These are phyloP conservation scores for Isabelozyma pseudorhagii DNA, from an alignment of 805 yeast species.

Conservation along the genomic window DNA sequence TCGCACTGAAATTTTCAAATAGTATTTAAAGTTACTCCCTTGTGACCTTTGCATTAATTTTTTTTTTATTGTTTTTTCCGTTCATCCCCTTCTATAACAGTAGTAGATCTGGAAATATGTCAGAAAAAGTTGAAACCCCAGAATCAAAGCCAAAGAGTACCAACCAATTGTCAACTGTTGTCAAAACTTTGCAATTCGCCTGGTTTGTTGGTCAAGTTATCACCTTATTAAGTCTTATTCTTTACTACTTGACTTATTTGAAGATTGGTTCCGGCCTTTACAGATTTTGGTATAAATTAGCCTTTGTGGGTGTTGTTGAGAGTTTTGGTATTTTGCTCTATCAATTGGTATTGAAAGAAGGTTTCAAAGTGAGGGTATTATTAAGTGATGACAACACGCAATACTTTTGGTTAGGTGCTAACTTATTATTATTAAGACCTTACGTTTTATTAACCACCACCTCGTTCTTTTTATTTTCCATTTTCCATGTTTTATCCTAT, in stretches of 20 bases:
- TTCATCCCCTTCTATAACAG: no score
- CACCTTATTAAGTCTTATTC: slow-evolving; percentile 28
- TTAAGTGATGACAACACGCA: slow-evolving; percentile 64
- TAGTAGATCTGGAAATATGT: no score
- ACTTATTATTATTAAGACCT: slow-evolving; percentile 49
- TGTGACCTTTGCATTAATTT: no score
- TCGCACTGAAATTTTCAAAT: no score
- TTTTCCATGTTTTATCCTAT: slow-evolving; percentile 80
- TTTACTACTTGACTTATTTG: slow-evolving; percentile 32
- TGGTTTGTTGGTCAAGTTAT: slow-evolving; percentile 61
- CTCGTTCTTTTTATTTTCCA: slow-evolving; percentile 75
- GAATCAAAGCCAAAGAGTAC: no score
- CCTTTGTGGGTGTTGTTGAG: slow-evolving; percentile 61
- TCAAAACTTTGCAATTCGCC: slow-evolving; percentile 57
- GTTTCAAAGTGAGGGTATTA: slow-evolving; percentile 18
- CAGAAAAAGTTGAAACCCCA: no score
- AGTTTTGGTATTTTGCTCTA: slow-evolving; percentile 75
- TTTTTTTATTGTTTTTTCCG: no score
- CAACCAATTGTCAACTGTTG: background rate
- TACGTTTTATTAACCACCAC: slow-evolving; percentile 58
- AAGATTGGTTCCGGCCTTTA: slow-evolving; percentile 20
- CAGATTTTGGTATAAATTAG: slow-evolving; percentile 50
- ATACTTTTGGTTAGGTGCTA: slow-evolving; percentile 59
- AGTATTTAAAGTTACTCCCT: no score
- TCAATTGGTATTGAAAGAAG: slow-evolving; percentile 44